Evolutionary conservation across 192 early-diverging fungal species (phyloP), one percentile per base, ranked within the genome.

Genomic region (Globomyces pollinis-pini): DNA sequence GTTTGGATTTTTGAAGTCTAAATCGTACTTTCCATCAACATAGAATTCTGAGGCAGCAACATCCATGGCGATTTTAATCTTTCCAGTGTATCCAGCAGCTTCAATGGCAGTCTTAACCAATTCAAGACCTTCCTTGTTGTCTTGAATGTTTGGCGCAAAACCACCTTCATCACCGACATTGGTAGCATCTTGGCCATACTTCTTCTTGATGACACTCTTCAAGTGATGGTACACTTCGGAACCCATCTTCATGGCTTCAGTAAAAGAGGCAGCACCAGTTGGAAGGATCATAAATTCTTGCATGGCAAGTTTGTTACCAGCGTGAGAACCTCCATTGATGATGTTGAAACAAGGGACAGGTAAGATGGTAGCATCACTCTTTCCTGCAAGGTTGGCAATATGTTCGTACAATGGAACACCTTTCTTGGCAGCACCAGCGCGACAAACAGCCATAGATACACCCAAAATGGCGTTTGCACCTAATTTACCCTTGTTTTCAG

Each of bases 261-360:
- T 71, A 78, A 96, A 98, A 29, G 87, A 86, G 36, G 73, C 50
- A 29, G 95, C 95, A 61, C 95, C 95, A 41, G 90, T 93, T 55
- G 95, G 95, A 70, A 96, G 74, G 62, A 98, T 98, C 96, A 98
- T 98, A 80, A 97, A 98, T 77, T 98, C 96, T 74, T 98, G 96
- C 93, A 98, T 95, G 62, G 96, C 96, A 57, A 98, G 86, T 80
- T 94, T 96, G 89, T 98, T 98, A 62, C 96, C 96, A 38, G 96
- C 96, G 77, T 98, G 95, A 53, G 89, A 91, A 55, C 95, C 95
- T 67, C 95, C 95, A 83, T 98, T 98, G 79, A 98, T 94, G 64
- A 98, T 93, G 82, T 98, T 98, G 84, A 98, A 92, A 43, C 88
- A 77, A 21, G 95, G 95, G 21, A 98, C 94, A 21, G 95, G 95